phyloP scores from a whole-genome alignment of 1,139 yeast genomes.

The Nadsonia starkeyi-henricii region DNA sequence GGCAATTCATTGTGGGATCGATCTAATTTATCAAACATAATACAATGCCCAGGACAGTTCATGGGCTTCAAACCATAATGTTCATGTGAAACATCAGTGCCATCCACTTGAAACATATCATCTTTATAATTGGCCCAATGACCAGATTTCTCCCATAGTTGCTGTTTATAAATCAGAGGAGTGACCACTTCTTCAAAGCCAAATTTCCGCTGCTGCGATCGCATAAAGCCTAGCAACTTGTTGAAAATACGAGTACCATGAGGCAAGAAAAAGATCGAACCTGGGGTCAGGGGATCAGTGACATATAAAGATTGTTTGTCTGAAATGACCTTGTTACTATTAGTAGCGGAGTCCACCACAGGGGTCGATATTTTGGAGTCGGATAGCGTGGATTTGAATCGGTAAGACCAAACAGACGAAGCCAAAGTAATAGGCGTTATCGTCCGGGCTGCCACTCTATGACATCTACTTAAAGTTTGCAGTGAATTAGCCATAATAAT shows the following conservation, averaged over 20 bases:
- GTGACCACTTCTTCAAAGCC: conserved; percentile 91
- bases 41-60: conserved; percentile 98
- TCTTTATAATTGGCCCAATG: conserved; percentile 94
- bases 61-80: conserved; percentile 85
- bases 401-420: background rate
- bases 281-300: conserved; percentile 72
- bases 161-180: conserved; percentile 75
- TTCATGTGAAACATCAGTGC: conserved; percentile 30
- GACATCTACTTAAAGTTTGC: background rate
- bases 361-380: background rate
- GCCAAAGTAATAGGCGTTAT: background rate
- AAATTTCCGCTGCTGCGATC: conserved; percentile 62
- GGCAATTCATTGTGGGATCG: conserved; percentile 87
- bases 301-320: conserved; percentile 34
- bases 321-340: conserved; percentile 2
- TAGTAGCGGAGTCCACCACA: background rate
- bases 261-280: conserved; percentile 78
- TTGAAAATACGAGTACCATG: conserved; percentile 84
- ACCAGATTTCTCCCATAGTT: conserved; percentile 83
- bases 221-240: conserved; percentile 67
- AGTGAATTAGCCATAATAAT: background rate
- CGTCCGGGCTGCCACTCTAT: background rate
- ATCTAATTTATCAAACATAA: conserved; percentile 68
- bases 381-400: background rate
- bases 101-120: conserved; percentile 72